Percentiles rank a stretch among this genome's conserved stretches.
Evolutionary conservation across 1,139 yeast species (phyloP).

Genomic region (Zhuliangozyma parablackwelliae): DNA sequence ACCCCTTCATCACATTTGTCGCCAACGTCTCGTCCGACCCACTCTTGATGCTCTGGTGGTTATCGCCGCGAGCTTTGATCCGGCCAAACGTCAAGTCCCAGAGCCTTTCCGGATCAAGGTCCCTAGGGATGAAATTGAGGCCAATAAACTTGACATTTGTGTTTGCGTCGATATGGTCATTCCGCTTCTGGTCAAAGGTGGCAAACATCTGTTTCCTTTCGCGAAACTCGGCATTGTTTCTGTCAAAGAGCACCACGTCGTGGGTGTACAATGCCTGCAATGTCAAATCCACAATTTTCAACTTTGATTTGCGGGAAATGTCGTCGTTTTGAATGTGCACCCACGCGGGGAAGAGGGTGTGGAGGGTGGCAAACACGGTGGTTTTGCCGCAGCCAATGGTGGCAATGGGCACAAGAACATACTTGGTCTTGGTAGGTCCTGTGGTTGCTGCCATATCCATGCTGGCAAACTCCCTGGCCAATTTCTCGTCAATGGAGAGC

Average conservation of each 20-base stretch:
- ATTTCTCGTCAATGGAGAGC: constrained; percentile 18
- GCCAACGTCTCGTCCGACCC: constrained; percentile 43
- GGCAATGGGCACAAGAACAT: constrained; percentile 75
- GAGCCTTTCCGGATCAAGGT: constrained; percentile 21
- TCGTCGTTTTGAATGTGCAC: constrained; percentile 86
- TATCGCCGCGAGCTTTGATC: constrained; percentile 71
- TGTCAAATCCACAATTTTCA: constrained; percentile 50
- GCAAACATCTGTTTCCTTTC: constrained; percentile 69
- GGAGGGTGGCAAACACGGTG: constrained; percentile 64
- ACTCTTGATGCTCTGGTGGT: constrained; percentile 79
- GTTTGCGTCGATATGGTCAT: constrained; percentile 28
- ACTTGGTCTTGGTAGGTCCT: constrained; percentile 28
- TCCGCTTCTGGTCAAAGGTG: constrained; percentile 41
- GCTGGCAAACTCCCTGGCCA: constrained; percentile 10
- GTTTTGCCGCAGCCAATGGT: constrained; percentile 97
- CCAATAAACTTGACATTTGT: constrained; percentile 51
- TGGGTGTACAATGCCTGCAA: constrained; percentile 30
- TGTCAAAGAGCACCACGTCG: constrained; percentile 65
- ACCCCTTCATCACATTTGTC: constrained; percentile 63
- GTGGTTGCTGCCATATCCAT: constrained; percentile 7
- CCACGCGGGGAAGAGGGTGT: constrained; percentile 57
- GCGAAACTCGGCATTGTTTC: constrained; percentile 71
- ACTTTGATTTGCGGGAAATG: constrained; percentile 46
- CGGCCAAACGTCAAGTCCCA: constrained; percentile 57
- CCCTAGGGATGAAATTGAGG: constrained; percentile 52